A percentile compares a stretch with the other conserved stretches of the same genome.
Evolutionary conservation across 805 yeast genomes (phyloP).

Genomic region (Wickerhamomyces rabaulensis): DNA sequence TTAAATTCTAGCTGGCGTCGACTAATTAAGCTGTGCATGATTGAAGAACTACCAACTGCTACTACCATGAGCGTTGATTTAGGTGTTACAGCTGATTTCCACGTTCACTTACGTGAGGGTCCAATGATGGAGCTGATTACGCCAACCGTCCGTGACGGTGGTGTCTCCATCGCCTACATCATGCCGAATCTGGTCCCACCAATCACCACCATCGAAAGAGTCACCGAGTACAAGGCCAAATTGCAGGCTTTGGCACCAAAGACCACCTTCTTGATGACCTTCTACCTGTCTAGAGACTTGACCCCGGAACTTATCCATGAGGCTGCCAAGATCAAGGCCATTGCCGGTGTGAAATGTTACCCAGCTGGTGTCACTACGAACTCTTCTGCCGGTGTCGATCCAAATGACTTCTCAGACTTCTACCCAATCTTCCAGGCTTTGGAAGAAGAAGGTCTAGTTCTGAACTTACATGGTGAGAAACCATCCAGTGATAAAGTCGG

Average conservation of each 20-base stretch:
- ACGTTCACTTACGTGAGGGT: conserved; percentile 94
- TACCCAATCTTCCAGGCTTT: conserved; percentile 88
- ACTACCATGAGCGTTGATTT: conserved; percentile 28
- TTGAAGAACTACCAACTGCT: no score
- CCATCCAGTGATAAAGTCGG: conserved; percentile 56
- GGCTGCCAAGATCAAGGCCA: conserved; percentile 65
- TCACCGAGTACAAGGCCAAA: conserved; percentile 57
- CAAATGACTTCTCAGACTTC: conserved; percentile 82
- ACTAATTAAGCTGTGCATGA: no score
- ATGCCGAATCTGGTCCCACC: conserved; percentile 98
- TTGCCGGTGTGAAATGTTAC: conserved; percentile 90
- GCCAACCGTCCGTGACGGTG: conserved; percentile 88
- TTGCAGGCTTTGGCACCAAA: conserved; percentile 66
- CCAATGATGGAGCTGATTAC: conserved; percentile 87
- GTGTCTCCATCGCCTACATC: conserved; percentile 83
- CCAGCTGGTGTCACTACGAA: conserved; percentile 99
- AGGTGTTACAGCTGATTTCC: conserved; percentile 85
- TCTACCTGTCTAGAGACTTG: conserved; percentile 70
- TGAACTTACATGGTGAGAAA: conserved; percentile 94
- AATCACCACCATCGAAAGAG: conserved; percentile 69
- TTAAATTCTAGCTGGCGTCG: no score
- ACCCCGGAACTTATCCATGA: conserved; percentile 81
- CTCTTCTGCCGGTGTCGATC: conserved; percentile 86
- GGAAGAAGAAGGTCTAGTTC: conserved; percentile 70
- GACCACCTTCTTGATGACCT: conserved; percentile 88